A percentile compares a stretch with the other conserved stretches of the same genome.
Evolutionary conservation across 345 rosid genomes (phyloP).

Genomic region (Corchorus capsularis): DNA sequence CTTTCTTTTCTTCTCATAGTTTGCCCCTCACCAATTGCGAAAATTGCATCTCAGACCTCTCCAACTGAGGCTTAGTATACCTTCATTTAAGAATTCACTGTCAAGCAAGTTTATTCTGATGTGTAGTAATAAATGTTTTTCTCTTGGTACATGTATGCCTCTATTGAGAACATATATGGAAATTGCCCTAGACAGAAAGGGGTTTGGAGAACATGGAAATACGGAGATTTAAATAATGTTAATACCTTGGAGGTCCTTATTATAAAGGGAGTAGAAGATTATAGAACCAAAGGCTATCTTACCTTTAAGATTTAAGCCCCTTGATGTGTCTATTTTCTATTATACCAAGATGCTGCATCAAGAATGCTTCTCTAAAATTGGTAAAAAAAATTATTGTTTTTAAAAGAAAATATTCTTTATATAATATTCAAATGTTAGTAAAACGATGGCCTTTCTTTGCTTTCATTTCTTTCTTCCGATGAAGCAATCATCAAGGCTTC

Average conservation of each 20-base stretch:
- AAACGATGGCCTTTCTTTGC: background rate
- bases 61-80: background rate
- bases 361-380: slow-evolving; percentile 1
- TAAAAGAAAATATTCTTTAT: background rate
- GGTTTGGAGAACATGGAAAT: background rate
- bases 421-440: background rate
- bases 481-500: background rate
- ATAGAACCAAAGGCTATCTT: background rate
- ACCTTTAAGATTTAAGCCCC: background rate
- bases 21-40: background rate
- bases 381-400: no score
- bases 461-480: background rate
- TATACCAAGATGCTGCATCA: background rate
- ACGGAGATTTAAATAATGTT: background rate
- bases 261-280: background rate
- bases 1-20: background rate
- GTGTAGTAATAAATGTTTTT: background rate
- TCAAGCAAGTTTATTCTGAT: background rate
- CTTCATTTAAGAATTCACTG: background rate
- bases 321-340: background rate
- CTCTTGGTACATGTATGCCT: background rate
- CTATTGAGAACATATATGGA: background rate
- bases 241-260: background rate
- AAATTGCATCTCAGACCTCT: background rate
- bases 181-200: background rate